A percentile compares a stretch with the other conserved stretches of the same genome.
Evolutionary conservation across 805 yeast genomes (phyloP).

Genomic region (Crinitomyces ghanaensis): DNA sequence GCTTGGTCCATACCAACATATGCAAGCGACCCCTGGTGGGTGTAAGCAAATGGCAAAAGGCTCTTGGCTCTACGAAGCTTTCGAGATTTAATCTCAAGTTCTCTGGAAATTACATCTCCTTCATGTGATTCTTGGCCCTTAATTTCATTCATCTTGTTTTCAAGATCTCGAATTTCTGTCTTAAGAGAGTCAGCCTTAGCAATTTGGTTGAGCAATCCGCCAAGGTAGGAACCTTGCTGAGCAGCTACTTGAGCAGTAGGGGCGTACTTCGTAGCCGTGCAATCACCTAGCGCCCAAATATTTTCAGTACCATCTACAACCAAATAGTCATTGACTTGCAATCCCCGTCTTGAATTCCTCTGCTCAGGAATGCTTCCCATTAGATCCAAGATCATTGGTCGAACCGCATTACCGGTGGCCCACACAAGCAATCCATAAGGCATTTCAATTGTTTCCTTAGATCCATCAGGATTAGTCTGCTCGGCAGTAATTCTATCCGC

Average conservation of each 20-base stretch:
- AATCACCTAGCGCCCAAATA: slow-evolving; percentile 87
- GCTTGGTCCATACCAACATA: slow-evolving; percentile 88
- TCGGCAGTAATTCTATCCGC: slow-evolving; percentile 58
- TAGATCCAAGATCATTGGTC: slow-evolving; percentile 59
- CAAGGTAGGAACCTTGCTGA: slow-evolving; percentile 82
- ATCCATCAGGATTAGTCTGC: slow-evolving; percentile 55
- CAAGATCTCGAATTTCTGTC: slow-evolving; percentile 29
- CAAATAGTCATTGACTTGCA: slow-evolving; percentile 71
- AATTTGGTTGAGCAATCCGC: slow-evolving; percentile 50
- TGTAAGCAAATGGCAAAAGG: slow-evolving; percentile 54
- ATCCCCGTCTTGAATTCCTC: slow-evolving; percentile 81
- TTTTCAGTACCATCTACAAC: slow-evolving; percentile 74
- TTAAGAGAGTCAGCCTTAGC: slow-evolving; percentile 27
- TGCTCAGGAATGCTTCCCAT: slow-evolving; percentile 56
- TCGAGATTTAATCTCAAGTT: slow-evolving; percentile 36
- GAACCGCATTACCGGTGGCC: slow-evolving; percentile 95
- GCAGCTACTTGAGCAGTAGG: slow-evolving; percentile 98
- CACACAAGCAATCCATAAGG: slow-evolving; percentile 92
- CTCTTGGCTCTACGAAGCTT: slow-evolving; percentile 27
- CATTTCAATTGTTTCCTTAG: slow-evolving; percentile 46
- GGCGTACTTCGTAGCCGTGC: slow-evolving; percentile 78
- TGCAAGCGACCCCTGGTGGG: slow-evolving; percentile 88
- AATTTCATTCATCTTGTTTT: slow-evolving; percentile 25
- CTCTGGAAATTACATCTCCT: slow-evolving; percentile 30
- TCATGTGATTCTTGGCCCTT: slow-evolving; percentile 21